Evolutionary conservation across 257 asterid genomes (phyloP), one percentile per base, ranked within the genome.

Genomic region (Striga asiatica): DNA sequence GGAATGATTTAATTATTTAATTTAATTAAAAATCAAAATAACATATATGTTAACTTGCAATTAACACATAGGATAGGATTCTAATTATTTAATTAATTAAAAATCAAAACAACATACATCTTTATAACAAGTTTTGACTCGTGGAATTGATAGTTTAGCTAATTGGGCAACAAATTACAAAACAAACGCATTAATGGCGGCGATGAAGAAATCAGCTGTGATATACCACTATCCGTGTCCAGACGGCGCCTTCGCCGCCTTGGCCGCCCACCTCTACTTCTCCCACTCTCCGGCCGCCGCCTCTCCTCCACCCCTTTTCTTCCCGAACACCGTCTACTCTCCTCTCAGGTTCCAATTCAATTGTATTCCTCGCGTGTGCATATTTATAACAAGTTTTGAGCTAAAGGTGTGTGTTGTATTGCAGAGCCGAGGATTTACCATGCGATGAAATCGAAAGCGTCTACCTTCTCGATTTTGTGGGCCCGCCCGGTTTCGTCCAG

Each of bases 391-490:
- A 19, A 3, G 21, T 23, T 8, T 24, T 17, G 60, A 42, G 10
- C 53, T 50, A 11, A 28, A 5, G 60, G 58, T 66, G 37, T 56
- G 58, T 57, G 56, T 27, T 64, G 14, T 39, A 13, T 50, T 78
- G 72, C 82, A 87, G 94, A 63, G 76, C 55, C 52, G 89, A 83
- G 53, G 85, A 89, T 51, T 80, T 89, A 56, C 95, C 94, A 23
- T 61, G 81, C 51, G 25, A 65, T 65, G 84, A 85, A 66, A 79
- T 79, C 45, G 87, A 72, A 62, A 29, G 18, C 21, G 81, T 85
- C 58, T 85, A 83, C 73, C 86, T 89, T n/a, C 66, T 85, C 76
- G 97, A 89, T 71, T 89, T 85, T 66, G 94, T 89, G 77, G 97
- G 95, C 3, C 94, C 95, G 1, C 66, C 93, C 25, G 85, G 86